phyloP scores from a whole-genome alignment of 352 stramenopile genomes.

The Globisporangium cystogenes region DNA sequence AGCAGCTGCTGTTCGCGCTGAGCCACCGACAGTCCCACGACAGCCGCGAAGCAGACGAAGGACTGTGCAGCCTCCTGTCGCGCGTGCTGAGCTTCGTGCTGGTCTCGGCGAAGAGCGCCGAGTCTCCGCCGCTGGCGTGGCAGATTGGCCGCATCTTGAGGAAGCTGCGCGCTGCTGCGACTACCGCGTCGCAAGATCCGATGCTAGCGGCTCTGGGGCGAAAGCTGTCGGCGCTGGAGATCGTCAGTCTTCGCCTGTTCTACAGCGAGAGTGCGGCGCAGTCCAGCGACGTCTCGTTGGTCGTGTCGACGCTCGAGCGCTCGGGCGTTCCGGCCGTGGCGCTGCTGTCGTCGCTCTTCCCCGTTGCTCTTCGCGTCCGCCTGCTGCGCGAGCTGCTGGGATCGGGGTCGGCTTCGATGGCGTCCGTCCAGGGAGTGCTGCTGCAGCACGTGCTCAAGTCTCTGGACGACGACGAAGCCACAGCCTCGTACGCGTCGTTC shows the following conservation, averaged over 20 bases:
- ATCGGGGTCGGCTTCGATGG: neutral
- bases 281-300: neutral
- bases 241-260: constrained; percentile 9
- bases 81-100: constrained; percentile 30
- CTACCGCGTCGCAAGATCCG: neutral
- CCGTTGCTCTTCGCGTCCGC: constrained; percentile 8
- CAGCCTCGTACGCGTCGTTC: constrained; percentile 17
- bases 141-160: constrained; percentile 27
- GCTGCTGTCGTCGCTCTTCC: constrained; percentile 11
- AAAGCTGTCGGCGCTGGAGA: constrained; percentile 30
- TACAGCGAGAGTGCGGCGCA: neutral
- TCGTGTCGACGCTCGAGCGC: constrained; percentile 6
- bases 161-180: constrained; percentile 24
- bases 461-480: constrained; percentile 11
- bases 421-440: constrained; percentile 22
- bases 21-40: constrained; percentile 2
- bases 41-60: constrained; percentile 1
- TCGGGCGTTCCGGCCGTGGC: constrained; percentile 8
- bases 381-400: constrained; percentile 10
- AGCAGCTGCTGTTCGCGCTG: constrained; percentile 47
- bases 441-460: constrained; percentile 28
- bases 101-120: constrained; percentile 4
- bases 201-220: constrained; percentile 7
- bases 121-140: neutral
- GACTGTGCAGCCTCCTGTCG: constrained; percentile 31